Conservation (phyloP, 371 early-diverging fungal species). For the Mortierella sp. region DNA sequence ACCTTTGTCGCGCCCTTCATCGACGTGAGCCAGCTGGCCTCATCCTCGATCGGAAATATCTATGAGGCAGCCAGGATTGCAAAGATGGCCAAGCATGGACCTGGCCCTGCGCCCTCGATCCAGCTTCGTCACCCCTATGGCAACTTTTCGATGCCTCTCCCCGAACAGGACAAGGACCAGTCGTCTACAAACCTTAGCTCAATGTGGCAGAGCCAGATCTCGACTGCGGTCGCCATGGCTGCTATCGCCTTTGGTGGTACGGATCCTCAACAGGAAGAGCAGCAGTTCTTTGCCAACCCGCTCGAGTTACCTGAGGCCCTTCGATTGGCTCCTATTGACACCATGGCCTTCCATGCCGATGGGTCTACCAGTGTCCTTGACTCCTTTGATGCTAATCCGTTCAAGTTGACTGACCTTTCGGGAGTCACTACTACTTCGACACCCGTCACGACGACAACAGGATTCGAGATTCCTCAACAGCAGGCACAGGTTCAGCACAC, state of each 20-base stretch:
- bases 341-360: conserved; percentile 33
- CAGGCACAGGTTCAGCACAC: neutral
- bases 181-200: conserved; percentile 48
- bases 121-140: conserved; percentile 58
- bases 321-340: conserved; percentile 45
- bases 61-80: conserved; percentile 54
- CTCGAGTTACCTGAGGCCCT: conserved; percentile 51
- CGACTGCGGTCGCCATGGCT: conserved; percentile 55
- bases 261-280: conserved; percentile 52
- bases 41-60: conserved; percentile 51
- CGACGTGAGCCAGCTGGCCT: conserved; percentile 51
- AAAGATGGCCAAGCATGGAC: conserved; percentile 54
- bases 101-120: conserved; percentile 56
- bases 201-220: conserved; percentile 54
- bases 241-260: conserved; percentile 56
- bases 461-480: conserved; percentile 17
- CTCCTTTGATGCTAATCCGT: conserved; percentile 11
- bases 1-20: conserved; percentile 54
- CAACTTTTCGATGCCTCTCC: conserved; percentile 57
- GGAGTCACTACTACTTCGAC: neutral
- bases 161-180: conserved; percentile 37
- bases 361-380: conserved; percentile 18
- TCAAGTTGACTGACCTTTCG: conserved; percentile 20
- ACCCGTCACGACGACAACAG: neutral
- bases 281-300: conserved; percentile 57